phyloP scores from a whole-genome alignment of 129 eudicot species.

The Tagetes erecta region DNA sequence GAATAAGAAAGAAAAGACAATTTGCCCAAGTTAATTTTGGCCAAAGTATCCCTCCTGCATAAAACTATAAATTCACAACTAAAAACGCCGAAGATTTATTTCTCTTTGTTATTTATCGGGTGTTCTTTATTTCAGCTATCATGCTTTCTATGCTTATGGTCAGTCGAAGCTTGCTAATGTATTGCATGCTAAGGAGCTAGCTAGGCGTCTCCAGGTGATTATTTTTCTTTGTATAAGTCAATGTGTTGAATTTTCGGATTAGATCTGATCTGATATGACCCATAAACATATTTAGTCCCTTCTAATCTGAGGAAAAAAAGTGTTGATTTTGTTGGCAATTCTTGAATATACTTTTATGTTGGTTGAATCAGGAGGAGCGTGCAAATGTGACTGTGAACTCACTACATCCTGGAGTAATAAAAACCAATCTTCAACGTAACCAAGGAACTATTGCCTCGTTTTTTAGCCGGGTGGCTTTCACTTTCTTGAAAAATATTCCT shows the following conservation, averaged over 20 bases:
- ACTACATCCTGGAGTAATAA: conserved; percentile 39
- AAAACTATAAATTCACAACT: neutral
- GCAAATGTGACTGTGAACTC: conserved; percentile 39
- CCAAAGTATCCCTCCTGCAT: no score
- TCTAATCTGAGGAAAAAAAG: neutral
- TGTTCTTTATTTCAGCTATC: conserved; percentile 33
- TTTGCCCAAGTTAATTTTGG: no score
- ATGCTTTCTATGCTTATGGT: conserved; percentile 37
- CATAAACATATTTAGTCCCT: neutral
- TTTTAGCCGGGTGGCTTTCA: conserved; percentile 16
- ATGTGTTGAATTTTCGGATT: neutral
- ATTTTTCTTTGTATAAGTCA: neutral
- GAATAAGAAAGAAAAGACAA: no score
- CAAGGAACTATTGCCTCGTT: conserved; percentile 33
- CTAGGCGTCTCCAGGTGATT: conserved; percentile 43
- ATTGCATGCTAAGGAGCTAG: conserved; percentile 44
- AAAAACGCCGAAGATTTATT: neutral
- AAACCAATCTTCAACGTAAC: conserved; percentile 33
- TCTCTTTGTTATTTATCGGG: neutral
- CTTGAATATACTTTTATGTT: neutral
- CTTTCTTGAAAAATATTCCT: conserved; percentile 29
- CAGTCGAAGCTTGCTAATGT: conserved; percentile 53
- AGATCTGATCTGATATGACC: neutral
- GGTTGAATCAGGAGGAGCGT: conserved; percentile 24
- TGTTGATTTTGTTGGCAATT: neutral